Evolutionary conservation across 805 yeast species (phyloP), one percentile per base, ranked within the genome.

Genomic region (Ogataea saltuana): DNA sequence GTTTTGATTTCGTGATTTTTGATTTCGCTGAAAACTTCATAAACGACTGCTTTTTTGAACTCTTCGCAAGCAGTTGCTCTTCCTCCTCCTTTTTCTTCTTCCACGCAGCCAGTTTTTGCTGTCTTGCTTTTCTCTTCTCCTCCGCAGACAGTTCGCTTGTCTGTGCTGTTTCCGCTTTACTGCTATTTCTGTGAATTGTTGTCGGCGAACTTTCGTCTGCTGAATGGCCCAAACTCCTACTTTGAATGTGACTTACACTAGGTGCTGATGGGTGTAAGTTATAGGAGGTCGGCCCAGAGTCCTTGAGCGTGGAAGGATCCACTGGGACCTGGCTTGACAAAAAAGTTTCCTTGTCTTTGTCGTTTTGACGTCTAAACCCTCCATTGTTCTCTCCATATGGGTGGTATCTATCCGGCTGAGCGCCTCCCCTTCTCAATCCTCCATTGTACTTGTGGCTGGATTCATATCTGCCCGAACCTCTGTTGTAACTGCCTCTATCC

Each of bases 41-140:
- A 33, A 49, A 33, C 9, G 53, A 40, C 8, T 51, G 42, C 29
- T 49, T 54, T n/a, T 40, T 49, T 12, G 39, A 29, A 6, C 22
- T 30, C 20, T 37, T 28, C 27, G n/a, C n/a, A n/a, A n/a, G n/a
- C n/a, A n/a, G n/a, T n/a, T 19, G 27, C 30, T 36, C 41, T 25
- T 22, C 41, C 39, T 66, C 65, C 29, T 69, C 70, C 56, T 78
- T 78, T 61, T 77, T 77, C 51, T 65, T 68, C 53, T 77, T 80
- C 88, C 88, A 83, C 33, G 73, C 74, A 5, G 77, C 78, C 37
- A 81, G 56, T 51, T 72, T 74, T 47, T 76, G 80, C 47, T 74
- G 74, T 41, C 88, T 69, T 40, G 62, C 61, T 41, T 63, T 57
- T 23, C 60, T 57, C 44, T 64, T 65, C 41, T 65, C 68, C 46